Percentiles rank a stretch among this genome's conserved stretches.
Conservation (phyloP, 2,329 filamentous ascomycete genomes). For the Penicillium sp. region DNA sequence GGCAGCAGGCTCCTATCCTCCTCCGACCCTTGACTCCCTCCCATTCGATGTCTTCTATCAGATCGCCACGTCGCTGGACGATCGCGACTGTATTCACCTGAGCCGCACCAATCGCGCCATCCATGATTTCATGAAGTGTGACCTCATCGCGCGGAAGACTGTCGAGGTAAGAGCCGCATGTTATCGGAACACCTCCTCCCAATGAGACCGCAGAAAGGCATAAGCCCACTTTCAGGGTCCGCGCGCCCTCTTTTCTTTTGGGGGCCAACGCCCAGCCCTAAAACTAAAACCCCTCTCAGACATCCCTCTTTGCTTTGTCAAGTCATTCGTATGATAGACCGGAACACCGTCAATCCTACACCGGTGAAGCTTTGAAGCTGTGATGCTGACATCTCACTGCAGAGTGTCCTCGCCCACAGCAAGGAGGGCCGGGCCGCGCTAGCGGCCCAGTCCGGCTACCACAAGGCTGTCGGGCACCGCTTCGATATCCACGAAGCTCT, state of each 20-base stretch:
- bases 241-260: background rate
- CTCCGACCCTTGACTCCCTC: constrained; percentile 47
- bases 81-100: constrained; percentile 62
- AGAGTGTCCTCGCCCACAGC: constrained; percentile 48
- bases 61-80: constrained; percentile 57
- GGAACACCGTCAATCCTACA: background rate
- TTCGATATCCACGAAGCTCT: constrained; percentile 64
- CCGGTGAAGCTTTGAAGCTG: background rate
- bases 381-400: constrained; percentile 17
- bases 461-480: constrained; percentile 59
- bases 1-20: constrained; percentile 9
- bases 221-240: background rate
- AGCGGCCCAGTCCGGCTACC: constrained; percentile 47
- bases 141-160: constrained; percentile 59
- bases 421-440: constrained; percentile 49
- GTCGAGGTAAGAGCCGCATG: constrained; percentile 53
- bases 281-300: background rate
- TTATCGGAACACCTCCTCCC: background rate
- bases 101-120: constrained; percentile 57
- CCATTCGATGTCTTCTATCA: constrained; percentile 68
- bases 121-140: constrained; percentile 54
- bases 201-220: background rate
- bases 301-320: background rate
- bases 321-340: background rate
- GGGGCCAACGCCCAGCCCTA: background rate